These are phyloP conservation scores for Chrysoporthe cubensis DNA, from an alignment of 2,329 filamentous ascomycete genomes.

Conservation along the genomic window DNA sequence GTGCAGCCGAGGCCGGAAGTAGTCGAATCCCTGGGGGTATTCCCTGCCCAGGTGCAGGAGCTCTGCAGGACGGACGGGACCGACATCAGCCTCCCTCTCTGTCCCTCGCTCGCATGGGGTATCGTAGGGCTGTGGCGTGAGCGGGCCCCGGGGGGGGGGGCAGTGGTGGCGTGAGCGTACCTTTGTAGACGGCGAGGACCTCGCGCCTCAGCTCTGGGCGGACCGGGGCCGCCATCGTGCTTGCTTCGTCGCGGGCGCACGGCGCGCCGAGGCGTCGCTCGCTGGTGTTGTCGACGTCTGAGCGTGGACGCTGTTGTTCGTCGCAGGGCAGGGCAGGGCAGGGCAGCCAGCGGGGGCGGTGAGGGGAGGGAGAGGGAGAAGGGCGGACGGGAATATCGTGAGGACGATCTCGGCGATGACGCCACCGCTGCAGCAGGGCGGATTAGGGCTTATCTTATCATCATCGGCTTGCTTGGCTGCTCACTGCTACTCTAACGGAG, in stretches of 20 bases:
- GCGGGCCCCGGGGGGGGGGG: background rate
- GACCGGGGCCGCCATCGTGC: constrained; percentile 37
- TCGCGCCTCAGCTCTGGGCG: constrained; percentile 70
- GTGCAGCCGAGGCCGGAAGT: constrained; percentile 81
- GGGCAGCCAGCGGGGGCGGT: no score
- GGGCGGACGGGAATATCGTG: background rate
- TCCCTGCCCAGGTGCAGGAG: constrained; percentile 82
- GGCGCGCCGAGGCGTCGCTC: background rate
- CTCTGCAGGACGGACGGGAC: constrained; percentile 54
- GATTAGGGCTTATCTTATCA: constrained; percentile 11
- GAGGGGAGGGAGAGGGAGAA: background rate
- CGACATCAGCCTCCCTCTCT: background rate
- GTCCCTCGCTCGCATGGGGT: background rate
- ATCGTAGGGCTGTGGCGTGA: no score
- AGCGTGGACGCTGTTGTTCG: background rate
- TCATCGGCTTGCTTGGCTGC: constrained; percentile 8
- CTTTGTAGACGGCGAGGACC: constrained; percentile 89
- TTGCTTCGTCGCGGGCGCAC: background rate
- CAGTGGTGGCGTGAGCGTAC: constrained; percentile 47
- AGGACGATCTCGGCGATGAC: constrained; percentile 30
- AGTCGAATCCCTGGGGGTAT: constrained; percentile 81
- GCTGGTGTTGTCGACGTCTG: background rate
- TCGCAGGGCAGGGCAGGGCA: background rate
- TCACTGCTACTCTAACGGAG: no score
- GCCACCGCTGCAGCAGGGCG: constrained; percentile 18